Conservation (phyloP, 1,284 basidiomycete genomes). For the Sporisorium exsertum region DNA sequence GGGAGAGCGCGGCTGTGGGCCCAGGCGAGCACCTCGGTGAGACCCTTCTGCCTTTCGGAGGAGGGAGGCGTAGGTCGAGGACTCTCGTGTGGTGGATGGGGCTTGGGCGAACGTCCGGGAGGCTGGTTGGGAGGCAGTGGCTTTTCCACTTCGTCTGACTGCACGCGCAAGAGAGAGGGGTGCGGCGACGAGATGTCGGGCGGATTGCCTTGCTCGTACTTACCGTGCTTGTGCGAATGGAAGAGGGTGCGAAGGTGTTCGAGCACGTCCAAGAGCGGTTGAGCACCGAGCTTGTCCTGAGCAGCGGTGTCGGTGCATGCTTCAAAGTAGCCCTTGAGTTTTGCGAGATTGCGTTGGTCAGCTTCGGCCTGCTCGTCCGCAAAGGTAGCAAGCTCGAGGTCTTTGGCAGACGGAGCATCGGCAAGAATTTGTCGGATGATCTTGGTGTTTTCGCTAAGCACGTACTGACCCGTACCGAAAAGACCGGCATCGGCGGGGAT, state of each 20-base stretch:
- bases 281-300: conserved; percentile 71
- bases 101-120: conserved; percentile 52
- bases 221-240: conserved; percentile 58
- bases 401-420: conserved; percentile 52
- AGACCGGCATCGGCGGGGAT: conserved; percentile 71
- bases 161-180: conserved; percentile 74
- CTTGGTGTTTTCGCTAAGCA: conserved; percentile 47
- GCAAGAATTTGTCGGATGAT: conserved; percentile 71
- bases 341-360: conserved; percentile 80
- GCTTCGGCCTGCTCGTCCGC: conserved; percentile 49
- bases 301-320: conserved; percentile 82
- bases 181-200: conserved; percentile 74
- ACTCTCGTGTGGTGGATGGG: conserved; percentile 50
- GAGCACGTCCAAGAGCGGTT: conserved; percentile 71
- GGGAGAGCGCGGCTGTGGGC: conserved; percentile 79
- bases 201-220: conserved; percentile 70
- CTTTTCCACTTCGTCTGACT: conserved; percentile 71
- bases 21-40: conserved; percentile 84
- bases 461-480: conserved; percentile 69
- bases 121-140: conserved; percentile 55
- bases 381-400: conserved; percentile 62
- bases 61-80: conserved; percentile 52
- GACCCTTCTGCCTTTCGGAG: conserved; percentile 72
- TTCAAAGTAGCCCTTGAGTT: conserved; percentile 82
- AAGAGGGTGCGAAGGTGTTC: conserved; percentile 68